A percentile compares a stretch with the other conserved stretches of the same genome.
Evolutionary conservation across 139 green algal species (phyloP).

Genomic region (Chlorella sp.): DNA sequence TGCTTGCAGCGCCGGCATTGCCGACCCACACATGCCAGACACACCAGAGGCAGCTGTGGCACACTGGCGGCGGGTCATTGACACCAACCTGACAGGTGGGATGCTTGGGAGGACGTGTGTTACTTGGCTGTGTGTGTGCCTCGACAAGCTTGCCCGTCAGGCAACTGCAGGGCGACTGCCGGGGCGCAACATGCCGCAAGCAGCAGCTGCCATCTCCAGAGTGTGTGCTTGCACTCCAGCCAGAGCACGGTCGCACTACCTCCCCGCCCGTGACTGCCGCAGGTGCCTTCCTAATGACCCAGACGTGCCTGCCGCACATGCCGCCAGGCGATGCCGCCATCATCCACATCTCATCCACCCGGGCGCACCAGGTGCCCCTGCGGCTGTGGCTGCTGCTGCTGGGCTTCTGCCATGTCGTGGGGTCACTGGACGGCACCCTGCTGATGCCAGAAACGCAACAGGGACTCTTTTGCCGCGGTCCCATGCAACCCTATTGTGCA

Average conservation of each 20-base stretch:
- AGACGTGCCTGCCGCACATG: slow-evolving; percentile 54
- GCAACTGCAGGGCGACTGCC: too few relatives aligned
- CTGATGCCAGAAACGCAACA: too few relatives aligned
- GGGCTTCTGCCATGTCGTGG: not conserved
- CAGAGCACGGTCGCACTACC: not conserved
- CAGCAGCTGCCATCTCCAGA: too few relatives aligned
- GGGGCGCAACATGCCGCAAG: too few relatives aligned
- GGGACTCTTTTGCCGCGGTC: too few relatives aligned
- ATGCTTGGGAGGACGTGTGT: not conserved
- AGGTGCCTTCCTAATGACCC: slow-evolving; percentile 64
- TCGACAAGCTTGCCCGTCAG: too few relatives aligned
- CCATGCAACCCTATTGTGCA: too few relatives aligned
- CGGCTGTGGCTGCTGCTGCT: too few relatives aligned
- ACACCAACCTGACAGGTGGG: slow-evolving; percentile 33
- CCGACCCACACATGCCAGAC: slow-evolving; percentile 25
- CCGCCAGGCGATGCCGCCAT: slow-evolving; percentile 46
- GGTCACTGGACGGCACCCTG: not conserved
- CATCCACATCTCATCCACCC: slow-evolving; percentile 63
- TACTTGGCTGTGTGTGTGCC: too few relatives aligned
- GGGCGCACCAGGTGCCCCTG: slow-evolving; percentile 35
- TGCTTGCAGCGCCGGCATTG: slow-evolving; percentile 24
- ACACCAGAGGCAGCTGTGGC: not conserved
- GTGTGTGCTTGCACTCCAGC: too few relatives aligned
- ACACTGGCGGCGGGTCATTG: slow-evolving; percentile 30
- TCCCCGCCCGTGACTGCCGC: not conserved